Percentiles rank a stretch among this genome's conserved stretches.
phyloP scores from a whole-genome alignment of 208 protist genomes.

The Leishmania guyanensis region DNA sequence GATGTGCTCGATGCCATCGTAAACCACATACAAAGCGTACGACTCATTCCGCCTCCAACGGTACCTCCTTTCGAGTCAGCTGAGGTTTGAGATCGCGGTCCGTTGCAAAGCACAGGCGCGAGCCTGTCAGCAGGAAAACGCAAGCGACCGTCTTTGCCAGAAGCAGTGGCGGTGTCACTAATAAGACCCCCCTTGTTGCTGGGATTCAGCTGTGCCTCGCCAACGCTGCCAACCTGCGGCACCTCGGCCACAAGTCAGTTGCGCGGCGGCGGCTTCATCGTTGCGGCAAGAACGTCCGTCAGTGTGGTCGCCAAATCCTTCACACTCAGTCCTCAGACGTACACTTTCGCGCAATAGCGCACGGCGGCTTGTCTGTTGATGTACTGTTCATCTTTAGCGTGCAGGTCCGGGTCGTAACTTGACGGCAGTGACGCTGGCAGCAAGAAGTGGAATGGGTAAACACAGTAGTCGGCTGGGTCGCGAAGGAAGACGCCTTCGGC shows the following conservation, averaged over 20 bases:
- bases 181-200: not conserved
- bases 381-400: not conserved
- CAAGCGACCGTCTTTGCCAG: not conserved
- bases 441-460: not conserved
- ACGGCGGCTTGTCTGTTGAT: not conserved
- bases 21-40: not conserved
- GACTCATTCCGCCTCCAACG: not conserved
- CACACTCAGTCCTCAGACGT: not conserved
- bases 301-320: not conserved
- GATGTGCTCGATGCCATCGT: not conserved
- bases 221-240: no score
- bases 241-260: not conserved
- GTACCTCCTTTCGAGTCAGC: not conserved
- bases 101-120: not conserved
- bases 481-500: not conserved
- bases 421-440: not conserved
- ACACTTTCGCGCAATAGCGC: not conserved
- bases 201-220: not conserved
- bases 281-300: not conserved
- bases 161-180: not conserved
- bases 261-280: not conserved
- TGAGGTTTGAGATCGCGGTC: not conserved
- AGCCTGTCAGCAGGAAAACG: not conserved
- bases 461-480: not conserved
- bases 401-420: not conserved